A percentile compares a stretch with the other conserved stretches of the same genome.
Conservation (phyloP, 1,139 yeast species). For the Hyphopichia khmerensis region DNA sequence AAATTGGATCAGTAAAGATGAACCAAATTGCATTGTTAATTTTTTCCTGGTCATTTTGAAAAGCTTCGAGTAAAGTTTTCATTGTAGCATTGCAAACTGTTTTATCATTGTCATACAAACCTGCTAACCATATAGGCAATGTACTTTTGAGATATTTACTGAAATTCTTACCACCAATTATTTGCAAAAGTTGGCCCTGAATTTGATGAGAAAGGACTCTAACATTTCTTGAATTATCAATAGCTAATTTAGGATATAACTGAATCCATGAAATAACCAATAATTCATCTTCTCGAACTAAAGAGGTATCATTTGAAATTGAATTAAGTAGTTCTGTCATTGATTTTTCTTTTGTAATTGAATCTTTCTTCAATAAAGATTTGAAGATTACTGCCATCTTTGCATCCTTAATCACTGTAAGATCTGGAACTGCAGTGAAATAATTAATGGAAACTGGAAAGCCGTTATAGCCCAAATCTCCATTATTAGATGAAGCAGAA, state of each 20-base stretch:
- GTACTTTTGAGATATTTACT: slow-evolving; percentile 68
- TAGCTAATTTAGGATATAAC: slow-evolving; percentile 72
- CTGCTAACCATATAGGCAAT: slow-evolving; percentile 72
- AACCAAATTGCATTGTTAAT: slow-evolving; percentile 56
- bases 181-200: slow-evolving; percentile 47
- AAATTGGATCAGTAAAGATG: slow-evolving; percentile 53
- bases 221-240: slow-evolving; percentile 67
- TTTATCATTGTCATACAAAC: slow-evolving; percentile 67
- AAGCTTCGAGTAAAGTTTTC: slow-evolving; percentile 49
- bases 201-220: slow-evolving; percentile 61
- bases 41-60: slow-evolving; percentile 57
- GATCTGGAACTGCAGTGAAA: slow-evolving; percentile 77
- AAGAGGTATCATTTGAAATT: background rate
- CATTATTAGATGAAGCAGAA: slow-evolving; percentile 6
- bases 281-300: slow-evolving; percentile 41
- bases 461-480: slow-evolving; percentile 50
- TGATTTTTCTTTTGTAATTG: slow-evolving; percentile 82
- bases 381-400: slow-evolving; percentile 67
- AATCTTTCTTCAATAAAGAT: slow-evolving; percentile 72
- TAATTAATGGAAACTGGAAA: slow-evolving; percentile 72
- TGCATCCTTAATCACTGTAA: slow-evolving; percentile 55
- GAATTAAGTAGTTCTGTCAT: slow-evolving; percentile 47
- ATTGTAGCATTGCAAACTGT: slow-evolving; percentile 54
- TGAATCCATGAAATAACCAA: slow-evolving; percentile 73
- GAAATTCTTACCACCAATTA: slow-evolving; percentile 60